Conservation (phyloP, 306 rosid genomes). For the Trichosanthes truncata region DNA sequence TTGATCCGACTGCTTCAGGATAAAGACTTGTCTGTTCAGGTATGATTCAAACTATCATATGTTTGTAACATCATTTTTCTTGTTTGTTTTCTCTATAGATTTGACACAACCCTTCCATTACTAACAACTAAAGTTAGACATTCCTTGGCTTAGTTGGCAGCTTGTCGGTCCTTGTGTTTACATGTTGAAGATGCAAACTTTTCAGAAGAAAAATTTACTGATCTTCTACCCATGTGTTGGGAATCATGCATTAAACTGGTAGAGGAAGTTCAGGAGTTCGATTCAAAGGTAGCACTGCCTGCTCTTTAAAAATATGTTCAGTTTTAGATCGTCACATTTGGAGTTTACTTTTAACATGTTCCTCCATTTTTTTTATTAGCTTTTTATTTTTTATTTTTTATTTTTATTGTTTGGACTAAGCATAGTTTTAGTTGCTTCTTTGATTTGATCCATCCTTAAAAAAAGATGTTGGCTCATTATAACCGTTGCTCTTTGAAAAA, state of each 20-base stretch:
- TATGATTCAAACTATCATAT: slow-evolving; percentile 24
- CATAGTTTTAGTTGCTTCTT: not conserved
- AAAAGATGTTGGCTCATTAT: not conserved
- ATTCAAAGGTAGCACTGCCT: slow-evolving; percentile 65
- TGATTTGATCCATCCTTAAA: not conserved
- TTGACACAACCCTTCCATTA: slow-evolving; percentile 11
- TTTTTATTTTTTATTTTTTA: not conserved
- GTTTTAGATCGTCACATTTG: not conserved
- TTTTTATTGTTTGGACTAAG: too few species aligned
- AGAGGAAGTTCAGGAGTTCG: slow-evolving; percentile 91
- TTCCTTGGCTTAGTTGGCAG: slow-evolving; percentile 66
- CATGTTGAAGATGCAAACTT: slow-evolving; percentile 92
- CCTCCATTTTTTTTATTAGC: not conserved
- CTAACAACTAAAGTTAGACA: slow-evolving; percentile 15
- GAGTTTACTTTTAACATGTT: not conserved
- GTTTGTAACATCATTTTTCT: not conserved
- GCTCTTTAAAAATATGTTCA: slow-evolving; percentile 2
- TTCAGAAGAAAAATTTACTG: slow-evolving; percentile 66
- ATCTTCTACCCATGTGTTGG: slow-evolving; percentile 91
- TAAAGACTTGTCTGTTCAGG: slow-evolving; percentile 77
- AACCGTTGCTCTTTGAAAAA: not conserved
- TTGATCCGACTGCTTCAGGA: slow-evolving; percentile 78
- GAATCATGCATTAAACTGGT: slow-evolving; percentile 76
- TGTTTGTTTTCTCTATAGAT: slow-evolving; percentile 10
- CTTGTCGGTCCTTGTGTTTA: slow-evolving; percentile 82